Evolutionary conservation across 257 asterid species (phyloP).

Genomic region (Cordia subcordata): DNA sequence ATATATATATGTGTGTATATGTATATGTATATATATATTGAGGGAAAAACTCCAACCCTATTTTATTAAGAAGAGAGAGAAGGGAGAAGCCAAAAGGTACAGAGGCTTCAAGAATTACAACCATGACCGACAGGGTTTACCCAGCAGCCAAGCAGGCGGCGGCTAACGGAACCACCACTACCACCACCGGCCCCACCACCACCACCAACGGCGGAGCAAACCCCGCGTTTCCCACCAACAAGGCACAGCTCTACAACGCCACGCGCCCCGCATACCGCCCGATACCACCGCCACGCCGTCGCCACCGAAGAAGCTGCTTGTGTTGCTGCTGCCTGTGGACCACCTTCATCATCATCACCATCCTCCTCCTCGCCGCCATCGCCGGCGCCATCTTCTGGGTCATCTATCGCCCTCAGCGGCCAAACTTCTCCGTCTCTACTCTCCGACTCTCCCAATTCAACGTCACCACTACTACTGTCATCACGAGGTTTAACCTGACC

Average conservation of each 20-base stretch:
- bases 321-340: slow-evolving; percentile 66
- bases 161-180: slow-evolving; percentile 8
- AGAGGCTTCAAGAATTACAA: slow-evolving; percentile 6
- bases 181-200: slow-evolving; percentile 8
- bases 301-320: slow-evolving; percentile 43
- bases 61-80: slow-evolving; percentile 4
- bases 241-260: slow-evolving; percentile 61
- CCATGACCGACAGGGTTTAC: slow-evolving; percentile 58
- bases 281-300: slow-evolving; percentile 57
- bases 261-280: slow-evolving; percentile 71
- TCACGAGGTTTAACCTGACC: slow-evolving; percentile 16
- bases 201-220: slow-evolving; percentile 34
- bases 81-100: not conserved
- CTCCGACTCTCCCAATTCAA: slow-evolving; percentile 18
- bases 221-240: slow-evolving; percentile 48
- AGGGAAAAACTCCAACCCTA: not conserved
- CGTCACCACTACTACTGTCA: slow-evolving; percentile 18
- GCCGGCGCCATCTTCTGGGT: slow-evolving; percentile 18
- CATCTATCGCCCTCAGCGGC: slow-evolving; percentile 21
- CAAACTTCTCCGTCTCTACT: slow-evolving; percentile 14
- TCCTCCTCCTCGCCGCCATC: slow-evolving; percentile 18
- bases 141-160: slow-evolving; percentile 54
- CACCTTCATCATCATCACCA: slow-evolving; percentile 5
- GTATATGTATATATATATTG: not conserved
- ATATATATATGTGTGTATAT: too few species aligned